phyloP scores from a whole-genome alignment of 2,329 filamentous ascomycete genomes.

The Madurella fahalii region DNA sequence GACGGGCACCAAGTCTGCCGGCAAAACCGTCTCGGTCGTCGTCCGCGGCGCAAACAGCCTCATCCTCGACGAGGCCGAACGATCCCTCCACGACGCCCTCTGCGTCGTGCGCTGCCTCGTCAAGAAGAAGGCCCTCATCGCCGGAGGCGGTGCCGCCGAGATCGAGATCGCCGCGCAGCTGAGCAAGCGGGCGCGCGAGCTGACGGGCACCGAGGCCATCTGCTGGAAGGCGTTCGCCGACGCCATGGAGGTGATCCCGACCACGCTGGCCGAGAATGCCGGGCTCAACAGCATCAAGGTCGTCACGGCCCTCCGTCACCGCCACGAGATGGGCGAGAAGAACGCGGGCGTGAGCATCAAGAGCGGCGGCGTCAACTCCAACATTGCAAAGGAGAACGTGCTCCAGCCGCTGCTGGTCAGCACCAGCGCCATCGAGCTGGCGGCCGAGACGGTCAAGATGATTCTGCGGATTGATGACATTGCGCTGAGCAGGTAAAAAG shows the following conservation, averaged over 20 bases:
- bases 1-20: constrained; percentile 77
- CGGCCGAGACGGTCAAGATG: constrained; percentile 98
- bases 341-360: constrained; percentile 98
- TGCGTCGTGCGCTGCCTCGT: constrained; percentile 96
- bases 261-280: constrained; percentile 94
- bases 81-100: constrained; percentile 92
- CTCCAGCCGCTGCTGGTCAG: constrained; percentile 93
- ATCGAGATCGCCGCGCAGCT: constrained; percentile 92
- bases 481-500: constrained; percentile 54
- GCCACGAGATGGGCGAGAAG: constrained; percentile 91
- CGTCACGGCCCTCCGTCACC: constrained; percentile 89
- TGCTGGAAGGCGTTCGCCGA: constrained; percentile 99
- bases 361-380: constrained; percentile 91
- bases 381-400: constrained; percentile 96
- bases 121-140: constrained; percentile 99
- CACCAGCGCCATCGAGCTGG: constrained; percentile 95
- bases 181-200: constrained; percentile 72
- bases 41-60: constrained; percentile 90
- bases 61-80: constrained; percentile 95
- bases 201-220: constrained; percentile 90
- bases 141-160: constrained; percentile 92
- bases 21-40: constrained; percentile 90
- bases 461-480: constrained; percentile 66
- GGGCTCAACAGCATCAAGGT: constrained; percentile 98
- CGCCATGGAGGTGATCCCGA: constrained; percentile 94